Conservation (phyloP, 208 protist species). For the Phytomonas francai region DNA sequence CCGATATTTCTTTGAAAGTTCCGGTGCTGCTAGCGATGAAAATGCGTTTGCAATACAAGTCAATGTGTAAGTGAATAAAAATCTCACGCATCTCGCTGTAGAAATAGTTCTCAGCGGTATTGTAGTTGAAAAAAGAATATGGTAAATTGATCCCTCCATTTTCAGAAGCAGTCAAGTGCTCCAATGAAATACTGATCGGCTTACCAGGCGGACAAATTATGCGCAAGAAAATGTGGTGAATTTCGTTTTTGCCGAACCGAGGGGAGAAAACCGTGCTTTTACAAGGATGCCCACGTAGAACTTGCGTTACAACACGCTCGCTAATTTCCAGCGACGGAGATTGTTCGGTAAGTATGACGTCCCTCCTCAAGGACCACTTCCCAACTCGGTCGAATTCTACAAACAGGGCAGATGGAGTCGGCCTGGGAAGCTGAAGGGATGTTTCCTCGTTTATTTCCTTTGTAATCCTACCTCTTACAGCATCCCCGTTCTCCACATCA, state of each 20-base stretch:
- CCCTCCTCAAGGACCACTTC: not conserved
- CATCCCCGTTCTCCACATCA: not conserved
- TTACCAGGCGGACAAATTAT: constrained; percentile 25
- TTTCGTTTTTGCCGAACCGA: constrained; percentile 25
- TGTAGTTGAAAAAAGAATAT: not conserved
- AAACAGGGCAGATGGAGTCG: not conserved
- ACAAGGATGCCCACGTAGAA: not conserved
- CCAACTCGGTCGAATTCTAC: not conserved
- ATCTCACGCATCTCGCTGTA: constrained; percentile 23
- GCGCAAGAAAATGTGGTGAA: constrained; percentile 46
- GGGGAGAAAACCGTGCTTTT: constrained; percentile 19
- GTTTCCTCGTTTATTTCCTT: not conserved
- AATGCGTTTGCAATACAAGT: constrained; percentile 29
- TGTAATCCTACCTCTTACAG: not conserved
- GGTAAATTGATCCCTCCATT: not conserved
- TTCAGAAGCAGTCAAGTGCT: constrained; percentile 12
- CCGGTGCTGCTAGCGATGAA: constrained; percentile 38
- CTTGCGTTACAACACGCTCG: not conserved
- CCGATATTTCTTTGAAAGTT: not conserved
- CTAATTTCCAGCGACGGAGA: not conserved
- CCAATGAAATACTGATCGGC: constrained; percentile 34
- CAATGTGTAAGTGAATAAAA: constrained; percentile 23
- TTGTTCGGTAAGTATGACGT: not conserved
- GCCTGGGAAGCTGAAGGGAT: not conserved
- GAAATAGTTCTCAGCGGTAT: constrained; percentile 4